A percentile compares a stretch with the other conserved stretches of the same genome.
Evolutionary conservation across 139 green algal genomes (phyloP).

Genomic region (Chlamydomonas schloesseri): DNA sequence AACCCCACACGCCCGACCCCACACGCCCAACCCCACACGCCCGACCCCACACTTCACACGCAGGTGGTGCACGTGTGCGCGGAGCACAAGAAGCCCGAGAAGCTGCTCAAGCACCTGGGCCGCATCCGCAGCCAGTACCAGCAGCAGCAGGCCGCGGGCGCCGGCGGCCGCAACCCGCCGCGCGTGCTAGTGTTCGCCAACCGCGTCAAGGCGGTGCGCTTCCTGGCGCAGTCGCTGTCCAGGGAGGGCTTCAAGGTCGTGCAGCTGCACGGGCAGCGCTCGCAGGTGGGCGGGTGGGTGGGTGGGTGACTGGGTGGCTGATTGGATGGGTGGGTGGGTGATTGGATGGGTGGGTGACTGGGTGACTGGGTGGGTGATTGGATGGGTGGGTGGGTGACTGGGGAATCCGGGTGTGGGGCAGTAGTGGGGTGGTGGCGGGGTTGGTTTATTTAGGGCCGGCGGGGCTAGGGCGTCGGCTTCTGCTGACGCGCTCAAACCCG

Average conservation of each 20-base stretch:
- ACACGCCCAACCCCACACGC: background rate
- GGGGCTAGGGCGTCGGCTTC: too few relatives aligned
- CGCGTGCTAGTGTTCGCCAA: constrained; percentile 93
- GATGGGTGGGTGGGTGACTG: too few relatives aligned
- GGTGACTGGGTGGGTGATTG: too few relatives aligned
- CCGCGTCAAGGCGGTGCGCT: constrained; percentile 82
- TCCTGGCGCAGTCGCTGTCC: constrained; percentile 50
- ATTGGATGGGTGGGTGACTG: too few relatives aligned
- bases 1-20: background rate
- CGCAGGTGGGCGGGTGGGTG: constrained; percentile 55
- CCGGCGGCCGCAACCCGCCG: constrained; percentile 64
- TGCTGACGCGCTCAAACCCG: too few relatives aligned
- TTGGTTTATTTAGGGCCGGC: too few relatives aligned
- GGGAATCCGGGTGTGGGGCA: too few relatives aligned
- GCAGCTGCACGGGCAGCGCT: constrained; percentile 85
- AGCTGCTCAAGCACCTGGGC: constrained; percentile 85
- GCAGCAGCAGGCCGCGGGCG: background rate
- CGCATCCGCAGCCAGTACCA: constrained; percentile 66
- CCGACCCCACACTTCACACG: too few relatives aligned
- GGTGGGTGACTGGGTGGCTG: too few relatives aligned
- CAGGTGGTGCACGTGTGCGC: constrained; percentile 97
- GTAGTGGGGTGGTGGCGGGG: too few relatives aligned
- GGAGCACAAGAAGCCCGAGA: constrained; percentile 90
- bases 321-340: background rate
- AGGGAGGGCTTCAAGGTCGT: constrained; percentile 59